Evolutionary conservation across 2,329 filamentous ascomycete species (phyloP).

Genomic region (Aspergillus sp.): DNA sequence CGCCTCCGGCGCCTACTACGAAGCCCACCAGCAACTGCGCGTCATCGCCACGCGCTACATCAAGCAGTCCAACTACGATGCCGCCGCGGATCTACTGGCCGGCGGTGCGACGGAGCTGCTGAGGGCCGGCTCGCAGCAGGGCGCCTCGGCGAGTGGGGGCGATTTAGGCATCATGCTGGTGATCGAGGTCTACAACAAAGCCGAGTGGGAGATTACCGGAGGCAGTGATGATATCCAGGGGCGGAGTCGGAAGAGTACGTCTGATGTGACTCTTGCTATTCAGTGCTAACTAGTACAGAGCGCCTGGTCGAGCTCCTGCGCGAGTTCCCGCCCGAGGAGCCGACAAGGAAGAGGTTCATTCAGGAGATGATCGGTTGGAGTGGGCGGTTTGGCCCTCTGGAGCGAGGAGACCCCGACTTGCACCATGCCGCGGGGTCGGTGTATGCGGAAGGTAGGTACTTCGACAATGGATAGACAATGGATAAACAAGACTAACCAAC

Average conservation of each 20-base stretch:
- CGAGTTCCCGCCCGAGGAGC: constrained; percentile 72
- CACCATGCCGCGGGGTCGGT: constrained; percentile 84
- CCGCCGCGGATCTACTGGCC: constrained; percentile 78
- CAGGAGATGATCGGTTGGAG: constrained; percentile 84
- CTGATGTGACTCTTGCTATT: neutral
- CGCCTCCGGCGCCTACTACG: constrained; percentile 85
- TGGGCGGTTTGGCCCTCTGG: constrained; percentile 71
- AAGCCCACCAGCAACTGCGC: constrained; percentile 95
- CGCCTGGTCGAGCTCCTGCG: constrained; percentile 68
- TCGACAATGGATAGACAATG: neutral
- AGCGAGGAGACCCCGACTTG: constrained; percentile 84
- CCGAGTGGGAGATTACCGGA: constrained; percentile 56
- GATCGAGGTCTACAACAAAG: constrained; percentile 84
- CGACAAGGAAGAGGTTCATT: constrained; percentile 86
- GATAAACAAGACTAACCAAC: constrained; percentile 10
- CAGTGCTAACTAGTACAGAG: constrained; percentile 23
- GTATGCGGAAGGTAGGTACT: constrained; percentile 61
- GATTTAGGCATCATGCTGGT: constrained; percentile 80
- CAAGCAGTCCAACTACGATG: constrained; percentile 73
- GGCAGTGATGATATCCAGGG: constrained; percentile 47
- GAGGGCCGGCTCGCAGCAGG: constrained; percentile 52
- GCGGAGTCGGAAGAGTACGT: constrained; percentile 52
- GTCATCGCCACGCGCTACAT: constrained; percentile 90
- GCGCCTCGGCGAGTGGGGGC: constrained; percentile 87
- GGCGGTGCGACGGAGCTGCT: constrained; percentile 77